Evolutionary conservation across 306 rosid genomes (phyloP).

Genomic region (Trichosanthes cucumerina): DNA sequence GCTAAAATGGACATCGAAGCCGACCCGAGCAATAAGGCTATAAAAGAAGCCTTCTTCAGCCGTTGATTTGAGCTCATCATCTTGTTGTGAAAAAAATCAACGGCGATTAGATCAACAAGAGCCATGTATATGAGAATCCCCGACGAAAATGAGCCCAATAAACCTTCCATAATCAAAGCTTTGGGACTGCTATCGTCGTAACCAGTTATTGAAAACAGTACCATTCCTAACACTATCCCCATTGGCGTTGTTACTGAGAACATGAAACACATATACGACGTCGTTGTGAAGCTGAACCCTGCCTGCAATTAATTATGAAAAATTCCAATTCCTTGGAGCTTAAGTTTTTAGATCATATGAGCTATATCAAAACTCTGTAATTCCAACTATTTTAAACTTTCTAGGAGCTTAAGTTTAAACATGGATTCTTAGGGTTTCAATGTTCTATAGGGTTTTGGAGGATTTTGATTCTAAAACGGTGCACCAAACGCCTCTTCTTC

Average conservation of each 20-base stretch:
- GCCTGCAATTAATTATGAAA: conserved; percentile 41
- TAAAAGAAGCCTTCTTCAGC: conserved; percentile 50
- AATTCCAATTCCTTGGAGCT: too few species aligned
- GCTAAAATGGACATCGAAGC: conserved; percentile 79
- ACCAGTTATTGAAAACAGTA: conserved; percentile 63
- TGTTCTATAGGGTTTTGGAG: too few species aligned
- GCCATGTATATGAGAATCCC: conserved; percentile 94
- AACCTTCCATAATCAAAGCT: conserved; percentile 77
- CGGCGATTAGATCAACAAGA: conserved; percentile 79
- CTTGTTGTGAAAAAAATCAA: conserved; percentile 91
- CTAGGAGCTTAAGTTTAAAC: too few species aligned
- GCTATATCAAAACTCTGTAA: too few species aligned
- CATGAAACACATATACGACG: conserved; percentile 88
- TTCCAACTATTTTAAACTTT: too few species aligned
- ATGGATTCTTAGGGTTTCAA: too few species aligned
- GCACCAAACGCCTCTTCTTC: too few species aligned
- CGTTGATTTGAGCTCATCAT: conserved; percentile 41
- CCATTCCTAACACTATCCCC: conserved; percentile 83
- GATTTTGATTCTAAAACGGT: too few species aligned
- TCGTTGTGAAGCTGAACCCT: conserved; percentile 55
- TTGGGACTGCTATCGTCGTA: conserved; percentile 73
- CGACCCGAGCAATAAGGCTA: conserved; percentile 77
- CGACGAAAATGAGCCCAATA: conserved; percentile 74
- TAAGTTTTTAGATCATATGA: too few species aligned
- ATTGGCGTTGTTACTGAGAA: conserved; percentile 88